Evolutionary conservation across 1,139 yeast genomes (phyloP).

Genomic region (Kodamaea anthophila): DNA sequence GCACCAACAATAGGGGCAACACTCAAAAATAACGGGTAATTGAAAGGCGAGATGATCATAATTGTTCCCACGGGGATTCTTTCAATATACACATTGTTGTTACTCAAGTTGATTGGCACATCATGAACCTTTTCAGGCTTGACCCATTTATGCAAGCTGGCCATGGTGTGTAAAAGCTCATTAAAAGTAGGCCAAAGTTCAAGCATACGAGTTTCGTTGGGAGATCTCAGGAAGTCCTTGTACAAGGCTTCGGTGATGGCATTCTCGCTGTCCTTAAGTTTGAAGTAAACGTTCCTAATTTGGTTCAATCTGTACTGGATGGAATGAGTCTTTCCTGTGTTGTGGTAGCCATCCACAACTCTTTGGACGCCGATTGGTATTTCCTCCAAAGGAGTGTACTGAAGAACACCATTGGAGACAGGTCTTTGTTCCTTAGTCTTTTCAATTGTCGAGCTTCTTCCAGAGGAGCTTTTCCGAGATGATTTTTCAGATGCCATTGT

Average conservation of each 20-base stretch:
- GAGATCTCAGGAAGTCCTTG: constrained; percentile 61
- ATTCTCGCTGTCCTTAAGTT: constrained; percentile 54
- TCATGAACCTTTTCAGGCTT: constrained; percentile 45
- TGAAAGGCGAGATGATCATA: constrained; percentile 77
- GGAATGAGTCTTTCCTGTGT: constrained; percentile 45
- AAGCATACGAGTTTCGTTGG: constrained; percentile 51
- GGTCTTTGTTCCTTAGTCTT: not conserved
- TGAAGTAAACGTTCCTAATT: constrained; percentile 64
- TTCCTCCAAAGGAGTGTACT: constrained; percentile 44
- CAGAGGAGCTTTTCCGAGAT: not conserved
- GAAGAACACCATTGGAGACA: constrained; percentile 12
- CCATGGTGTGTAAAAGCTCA: constrained; percentile 58
- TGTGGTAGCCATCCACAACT: constrained; percentile 39
- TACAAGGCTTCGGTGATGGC: constrained; percentile 52
- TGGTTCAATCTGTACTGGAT: constrained; percentile 55
- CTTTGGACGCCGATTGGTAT: constrained; percentile 44
- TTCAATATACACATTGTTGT: constrained; percentile 49
- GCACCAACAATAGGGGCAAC: constrained; percentile 73
- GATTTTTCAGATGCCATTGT: constrained; percentile 1
- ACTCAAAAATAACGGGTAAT: constrained; percentile 69
- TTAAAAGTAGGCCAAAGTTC: constrained; percentile 49
- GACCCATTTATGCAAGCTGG: constrained; percentile 56
- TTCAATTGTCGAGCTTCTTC: not conserved
- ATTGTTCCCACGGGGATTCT: constrained; percentile 73
- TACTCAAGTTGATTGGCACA: constrained; percentile 40